Conservation (phyloP, 345 rosid genomes). For the Rhizophora apiculata region DNA sequence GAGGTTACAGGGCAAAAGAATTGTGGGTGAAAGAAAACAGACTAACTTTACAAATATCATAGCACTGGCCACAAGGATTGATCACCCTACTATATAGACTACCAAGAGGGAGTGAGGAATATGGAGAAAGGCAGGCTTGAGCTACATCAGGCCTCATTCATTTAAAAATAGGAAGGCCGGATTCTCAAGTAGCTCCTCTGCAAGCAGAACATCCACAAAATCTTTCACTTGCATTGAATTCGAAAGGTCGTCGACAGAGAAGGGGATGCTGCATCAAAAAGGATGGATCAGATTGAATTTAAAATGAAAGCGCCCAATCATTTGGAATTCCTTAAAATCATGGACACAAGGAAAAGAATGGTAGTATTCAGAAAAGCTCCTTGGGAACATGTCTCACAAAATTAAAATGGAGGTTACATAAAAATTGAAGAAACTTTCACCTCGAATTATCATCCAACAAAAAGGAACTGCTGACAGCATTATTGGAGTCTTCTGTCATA, state of each 20-base stretch:
- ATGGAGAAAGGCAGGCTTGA: constrained; percentile 5
- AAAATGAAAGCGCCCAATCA: background rate
- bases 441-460: constrained; percentile 94
- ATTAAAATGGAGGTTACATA: background rate
- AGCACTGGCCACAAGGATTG: constrained; percentile 2
- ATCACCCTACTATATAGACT: constrained; percentile 4
- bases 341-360: background rate
- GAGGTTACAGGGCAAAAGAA: constrained; percentile 5
- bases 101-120: background rate
- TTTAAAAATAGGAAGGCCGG: constrained; percentile 82
- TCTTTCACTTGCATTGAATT: constrained; percentile 80
- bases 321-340: no score
- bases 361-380: background rate
- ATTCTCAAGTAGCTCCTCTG: constrained; percentile 72
- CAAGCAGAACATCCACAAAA: constrained; percentile 70
- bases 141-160: constrained; percentile 44
- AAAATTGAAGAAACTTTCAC: constrained; percentile 35
- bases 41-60: constrained; percentile 19
- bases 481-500: constrained; percentile 94
- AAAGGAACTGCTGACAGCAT: constrained; percentile 82
- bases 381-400: background rate
- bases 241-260: constrained; percentile 90
- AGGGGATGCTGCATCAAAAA: constrained; percentile 68
- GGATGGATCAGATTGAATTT: constrained; percentile 10
- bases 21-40: background rate